Evolutionary conservation across 768 basidiomycete genomes (phyloP), one percentile per base, ranked within the genome.

Genomic region (Glaciozyma martinii): DNA sequence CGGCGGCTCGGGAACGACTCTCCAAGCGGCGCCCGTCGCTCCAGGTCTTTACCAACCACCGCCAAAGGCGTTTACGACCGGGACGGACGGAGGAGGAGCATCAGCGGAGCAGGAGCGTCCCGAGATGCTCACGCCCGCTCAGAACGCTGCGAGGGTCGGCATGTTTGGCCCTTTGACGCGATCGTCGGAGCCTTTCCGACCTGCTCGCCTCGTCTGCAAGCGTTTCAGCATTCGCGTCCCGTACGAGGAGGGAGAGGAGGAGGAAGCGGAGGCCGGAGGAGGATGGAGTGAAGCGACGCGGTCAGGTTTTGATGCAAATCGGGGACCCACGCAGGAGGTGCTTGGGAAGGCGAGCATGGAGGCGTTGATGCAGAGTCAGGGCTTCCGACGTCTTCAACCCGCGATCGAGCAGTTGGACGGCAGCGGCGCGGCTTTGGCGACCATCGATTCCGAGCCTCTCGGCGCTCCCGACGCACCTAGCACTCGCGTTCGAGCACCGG

Each of bases 151-250:
- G 15, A 80, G 82, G 33, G 76, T 86, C 75, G 92, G 90, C 30
- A 91, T 94, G 88, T 98, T 86, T 74, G 95, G 95, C 0, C 80
- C 82, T 19, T n/a, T 93, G 75, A 99, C 95, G 40, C 80, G 94
- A 46, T 87, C 88, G 67, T 78, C 80, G 42, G 80, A 78, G 61
- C 75, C 81, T 0, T 98, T 90, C 86, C 84, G 85, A 72, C 95
- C 95, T 3, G 84, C 83, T n/a, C 81, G 81, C 59, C 78, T 98
- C 57, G 78, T 99, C 30, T 97, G 91, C 78, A 95, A 94, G 76
- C 83, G 94, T 40, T 97, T 98, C 76, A 87, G 89, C 0, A 87
- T 98, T 43, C 87, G 85, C 73, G 90, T 92, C 68, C 93, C 93
- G 1, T 81, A 89, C 71, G 72, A 71, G 3, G 65, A 54, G 21